Base-by-base conservation (phyloP, 2,329 filamentous ascomycete species). In the Lecanicillium sp. region DNA sequence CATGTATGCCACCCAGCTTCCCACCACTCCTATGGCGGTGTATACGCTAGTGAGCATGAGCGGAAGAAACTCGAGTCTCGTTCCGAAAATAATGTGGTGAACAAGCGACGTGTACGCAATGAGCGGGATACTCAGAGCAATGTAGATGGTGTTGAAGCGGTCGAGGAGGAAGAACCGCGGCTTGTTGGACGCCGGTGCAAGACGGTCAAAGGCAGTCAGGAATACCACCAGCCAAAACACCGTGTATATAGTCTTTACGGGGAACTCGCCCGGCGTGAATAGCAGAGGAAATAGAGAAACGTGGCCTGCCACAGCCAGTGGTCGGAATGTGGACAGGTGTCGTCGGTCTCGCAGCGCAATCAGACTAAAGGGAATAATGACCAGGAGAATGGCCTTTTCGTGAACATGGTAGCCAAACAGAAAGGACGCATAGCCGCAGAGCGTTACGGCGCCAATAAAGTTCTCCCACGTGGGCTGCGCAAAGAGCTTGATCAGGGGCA, bases 401-500 rank as follows among this genome's bases (percentile, higher is more conserved):
- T 98, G 92, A 8, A 98, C 92, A 56, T 98, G 92, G 88, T 90
- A 98, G 41, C 92, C 90, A 51, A 97, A 97, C 9, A 98, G 72
- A 65, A 98, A 98, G 0, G 90, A 96, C 0, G 90, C 85, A 56
- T 96, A 98, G 42, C 87, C 92, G 55, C 92, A 97, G 13, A 97
- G 77, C 0, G 90, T 96, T 32, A 95, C 76, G 1, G 87, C 83
- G 4, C 87, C 87, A 30, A 97, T 75, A 56, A 98, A 97, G 40
- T 77, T 84, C 45, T 94, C 84, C 86, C 87, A 95, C 1, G 78
- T 87, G 3, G 88, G 87, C 36, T 74, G 71, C 33, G 77, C 55
- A 65, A 95, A 94, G 29, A 97, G 77, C 60, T 88, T 94, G 46
- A 87, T 58, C 7, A 98, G 72, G 5, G 87, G 82, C 41, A 88